Evolutionary conservation across 352 stramenopile genomes (phyloP), one percentile per base, ranked within the genome.

Genomic region (Pythium sp.): DNA sequence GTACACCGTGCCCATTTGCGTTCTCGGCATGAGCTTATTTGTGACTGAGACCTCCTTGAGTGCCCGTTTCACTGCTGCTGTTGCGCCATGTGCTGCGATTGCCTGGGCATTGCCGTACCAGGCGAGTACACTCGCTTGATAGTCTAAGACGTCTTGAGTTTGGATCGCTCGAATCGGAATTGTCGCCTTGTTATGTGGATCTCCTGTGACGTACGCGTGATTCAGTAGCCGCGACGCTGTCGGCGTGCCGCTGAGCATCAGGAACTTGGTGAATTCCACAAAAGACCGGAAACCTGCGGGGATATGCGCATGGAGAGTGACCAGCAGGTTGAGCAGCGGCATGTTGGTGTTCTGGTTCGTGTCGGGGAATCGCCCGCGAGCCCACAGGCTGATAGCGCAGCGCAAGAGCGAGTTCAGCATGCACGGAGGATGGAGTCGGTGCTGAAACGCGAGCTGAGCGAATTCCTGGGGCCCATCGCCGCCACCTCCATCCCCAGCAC

Each of bases 231-330:
- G 76, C 0, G 57, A 63, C 20, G 81, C 77, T 5, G 72, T 80
- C n/a, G 71, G 65, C 1, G 76, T 68, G 49, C 81, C 75, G 0
- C 69, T 78, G 36, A 79, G 76, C 1, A 79, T 62, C 9, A 92
- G 63, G 58, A 81, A 93, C 62, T 82, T 86, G 24, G 77, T 79
- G 70, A 88, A 92, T 64, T 94, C 84, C 43, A 91, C 59, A 43
- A 93, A 89, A 15, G 70, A 80, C 2, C 79, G 81, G 14, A 94
- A 62, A 11, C 75, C 74, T 1, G 63, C 65, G 11, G 81, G 69
- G 60, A 90, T 75, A 5, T 71, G 70, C 38, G 30, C 56, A 54
- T 74, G 68, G 30, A 76, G 65, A 18, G 71, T 67, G 28, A 86
- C 61, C 53, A 88, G 59, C 62, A 86, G n/a, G 20, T 28, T 58